Base-by-base conservation (phyloP, 1,139 yeast genomes). In the Suzukiozyma palmioleophila region DNA sequence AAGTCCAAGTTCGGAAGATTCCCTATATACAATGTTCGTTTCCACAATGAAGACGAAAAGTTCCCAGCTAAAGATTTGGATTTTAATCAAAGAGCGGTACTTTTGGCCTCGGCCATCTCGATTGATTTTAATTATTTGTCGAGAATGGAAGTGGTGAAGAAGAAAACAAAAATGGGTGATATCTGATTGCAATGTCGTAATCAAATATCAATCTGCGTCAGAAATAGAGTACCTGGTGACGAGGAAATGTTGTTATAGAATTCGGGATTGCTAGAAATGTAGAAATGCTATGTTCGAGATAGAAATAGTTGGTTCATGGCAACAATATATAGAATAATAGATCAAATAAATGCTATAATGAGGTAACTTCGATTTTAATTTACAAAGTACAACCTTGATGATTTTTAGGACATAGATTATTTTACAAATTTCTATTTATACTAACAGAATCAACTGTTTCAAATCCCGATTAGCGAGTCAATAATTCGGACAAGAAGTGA, bases 91-190 rank as follows among this genome's bases (percentile, higher is more conserved):
- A 74, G 95, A 45, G 95, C 96, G 0, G 79, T 88, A 1, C 57
- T 89, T 58, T 66, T 90, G 42, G 95, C 88, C 0, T 84, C 84
- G 43, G 95, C 96, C 0, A 82, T 90, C 3, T 82, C 94, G 45
- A 82, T 90, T 44, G 97, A 90, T 58, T 89, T 87, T 57, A 97
- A 90, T 58, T 89, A 87, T 62, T 90, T 90, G 57, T 85, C 95
- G 11, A 73, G 96, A 54, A 90, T 15, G 69, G 82, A 39, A 69
- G 73, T 18, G 69, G 74, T 12, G 67, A 68, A 4, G 63, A 63
- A 3, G 65, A 65, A 2, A 52, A 69, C 28, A 18, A 18, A 18
- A 5, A 18, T 18, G 22, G 22, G 7, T 18, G 22, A 18, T 7
- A 18, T 18, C 22, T 18, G 22, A 18, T 18, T 7, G 22, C 22